phyloP scores from a whole-genome alignment of 371 early-diverging fungal species.

The Mortierella sp. region DNA sequence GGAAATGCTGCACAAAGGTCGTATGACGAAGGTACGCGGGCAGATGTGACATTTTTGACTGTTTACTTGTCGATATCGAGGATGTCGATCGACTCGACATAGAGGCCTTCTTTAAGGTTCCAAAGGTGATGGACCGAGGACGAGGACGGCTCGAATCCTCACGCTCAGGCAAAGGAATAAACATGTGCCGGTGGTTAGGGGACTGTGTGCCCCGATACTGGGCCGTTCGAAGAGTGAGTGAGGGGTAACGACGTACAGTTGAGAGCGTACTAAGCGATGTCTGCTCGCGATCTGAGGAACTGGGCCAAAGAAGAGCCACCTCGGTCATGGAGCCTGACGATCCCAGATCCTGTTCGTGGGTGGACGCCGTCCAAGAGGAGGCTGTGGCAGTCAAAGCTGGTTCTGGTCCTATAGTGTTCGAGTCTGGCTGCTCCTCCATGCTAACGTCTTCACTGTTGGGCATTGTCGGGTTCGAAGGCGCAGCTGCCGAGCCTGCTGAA shows the following conservation, averaged over 20 bases:
- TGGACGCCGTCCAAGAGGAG: not conserved
- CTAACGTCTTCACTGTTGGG: not conserved
- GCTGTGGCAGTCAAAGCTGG: not conserved
- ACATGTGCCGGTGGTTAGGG: conserved; percentile 1
- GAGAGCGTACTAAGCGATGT: conserved; percentile 9
- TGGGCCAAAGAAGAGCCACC: conserved; percentile 3
- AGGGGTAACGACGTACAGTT: conserved; percentile 12
- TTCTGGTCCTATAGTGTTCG: too few species aligned
- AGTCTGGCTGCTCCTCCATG: not conserved
- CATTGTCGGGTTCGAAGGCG: not conserved
- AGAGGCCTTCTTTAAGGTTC: conserved; percentile 51
- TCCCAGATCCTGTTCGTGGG: not conserved
- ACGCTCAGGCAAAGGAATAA: conserved; percentile 35
- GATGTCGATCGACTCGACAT: conserved; percentile 19
- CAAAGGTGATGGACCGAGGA: conserved; percentile 43
- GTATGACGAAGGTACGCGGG: conserved; percentile 44
- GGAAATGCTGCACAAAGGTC: conserved; percentile 43
- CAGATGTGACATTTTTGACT: conserved; percentile 28
- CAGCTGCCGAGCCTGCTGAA: not conserved
- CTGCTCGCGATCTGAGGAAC: not conserved
- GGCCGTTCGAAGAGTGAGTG: conserved; percentile 8
- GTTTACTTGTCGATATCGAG: conserved; percentile 1
- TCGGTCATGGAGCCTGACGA: not conserved
- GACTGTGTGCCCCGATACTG: conserved; percentile 4
- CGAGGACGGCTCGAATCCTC: conserved; percentile 40